phyloP scores from a whole-genome alignment of 1,284 basidiomycete species.

The Apiotrichum gamsii region DNA sequence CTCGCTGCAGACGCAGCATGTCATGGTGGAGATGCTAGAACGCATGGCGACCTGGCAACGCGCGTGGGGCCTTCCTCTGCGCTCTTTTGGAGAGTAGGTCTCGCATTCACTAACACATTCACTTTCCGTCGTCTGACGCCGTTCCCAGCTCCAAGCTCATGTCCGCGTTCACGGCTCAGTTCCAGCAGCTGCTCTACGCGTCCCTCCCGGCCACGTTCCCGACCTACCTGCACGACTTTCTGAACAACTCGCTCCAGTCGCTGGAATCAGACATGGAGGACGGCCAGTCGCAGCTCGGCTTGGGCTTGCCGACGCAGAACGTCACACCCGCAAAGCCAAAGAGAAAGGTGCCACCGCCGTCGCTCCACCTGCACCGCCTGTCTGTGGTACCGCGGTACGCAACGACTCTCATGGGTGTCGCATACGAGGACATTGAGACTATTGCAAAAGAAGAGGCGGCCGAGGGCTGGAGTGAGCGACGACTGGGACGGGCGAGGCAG shows the following conservation, averaged over 20 bases:
- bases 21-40: constrained; percentile 37
- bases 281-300: neutral
- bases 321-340: constrained; percentile 3
- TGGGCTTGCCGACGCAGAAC: no score
- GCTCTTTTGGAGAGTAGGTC: constrained; percentile 37
- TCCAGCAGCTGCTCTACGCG: constrained; percentile 41
- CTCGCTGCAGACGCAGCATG: neutral
- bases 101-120: neutral
- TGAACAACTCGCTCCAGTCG: constrained; percentile 27
- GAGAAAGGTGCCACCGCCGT: constrained; percentile 23
- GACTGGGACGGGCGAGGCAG: constrained; percentile 57
- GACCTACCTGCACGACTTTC: constrained; percentile 30
- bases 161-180: constrained; percentile 25
- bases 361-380: constrained; percentile 57
- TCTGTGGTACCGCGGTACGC: constrained; percentile 80
- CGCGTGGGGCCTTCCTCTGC: constrained; percentile 37
- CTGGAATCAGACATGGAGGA: constrained; percentile 4
- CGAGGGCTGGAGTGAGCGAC: constrained; percentile 62
- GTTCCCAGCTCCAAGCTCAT: constrained; percentile 21
- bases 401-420: constrained; percentile 70
- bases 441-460: constrained; percentile 62
- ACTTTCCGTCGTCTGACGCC: constrained; percentile 4
- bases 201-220: constrained; percentile 37
- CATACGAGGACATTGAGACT: constrained; percentile 73
- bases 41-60: constrained; percentile 41